Conservation (phyloP, 768 basidiomycete genomes). For the Cubamyces lactineus region DNA sequence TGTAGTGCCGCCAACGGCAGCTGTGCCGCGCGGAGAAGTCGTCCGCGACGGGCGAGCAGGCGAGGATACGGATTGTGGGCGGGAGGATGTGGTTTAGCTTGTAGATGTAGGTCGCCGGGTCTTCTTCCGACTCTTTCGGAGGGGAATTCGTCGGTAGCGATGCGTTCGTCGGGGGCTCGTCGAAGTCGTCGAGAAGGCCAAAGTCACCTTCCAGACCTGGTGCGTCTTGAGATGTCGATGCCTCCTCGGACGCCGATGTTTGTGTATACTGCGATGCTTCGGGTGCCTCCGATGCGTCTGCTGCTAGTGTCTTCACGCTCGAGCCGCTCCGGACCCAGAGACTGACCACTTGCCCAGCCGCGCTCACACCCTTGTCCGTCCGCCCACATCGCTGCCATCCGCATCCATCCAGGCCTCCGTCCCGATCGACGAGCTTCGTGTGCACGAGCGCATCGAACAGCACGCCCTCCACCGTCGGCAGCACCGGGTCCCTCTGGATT, state of each 20-base stretch:
- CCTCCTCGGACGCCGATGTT: neutral
- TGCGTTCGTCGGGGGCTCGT: constrained; percentile 32
- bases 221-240: constrained; percentile 14
- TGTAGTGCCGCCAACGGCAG: constrained; percentile 91
- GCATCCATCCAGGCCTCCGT: constrained; percentile 79
- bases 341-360: constrained; percentile 90
- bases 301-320: constrained; percentile 20
- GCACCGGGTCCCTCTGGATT: constrained; percentile 66
- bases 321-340: constrained; percentile 85
- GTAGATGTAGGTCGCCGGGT: constrained; percentile 75
- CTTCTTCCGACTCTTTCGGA: neutral
- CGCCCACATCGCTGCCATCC: constrained; percentile 91
- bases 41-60: constrained; percentile 87
- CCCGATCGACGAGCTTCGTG: constrained; percentile 74
- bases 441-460: constrained; percentile 80
- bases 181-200: constrained; percentile 41
- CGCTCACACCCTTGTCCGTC: constrained; percentile 95
- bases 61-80: constrained; percentile 84
- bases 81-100: constrained; percentile 90
- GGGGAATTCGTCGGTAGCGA: constrained; percentile 18
- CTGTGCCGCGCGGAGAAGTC: constrained; percentile 88
- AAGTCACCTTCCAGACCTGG: constrained; percentile 44
- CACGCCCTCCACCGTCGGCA: constrained; percentile 91
- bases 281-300: constrained; percentile 22
- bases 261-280: constrained; percentile 1